Evolutionary conservation across 2,329 filamentous ascomycete genomes (phyloP), one percentile per base, ranked within the genome.

Genomic region (Incumbomyces lentus): DNA sequence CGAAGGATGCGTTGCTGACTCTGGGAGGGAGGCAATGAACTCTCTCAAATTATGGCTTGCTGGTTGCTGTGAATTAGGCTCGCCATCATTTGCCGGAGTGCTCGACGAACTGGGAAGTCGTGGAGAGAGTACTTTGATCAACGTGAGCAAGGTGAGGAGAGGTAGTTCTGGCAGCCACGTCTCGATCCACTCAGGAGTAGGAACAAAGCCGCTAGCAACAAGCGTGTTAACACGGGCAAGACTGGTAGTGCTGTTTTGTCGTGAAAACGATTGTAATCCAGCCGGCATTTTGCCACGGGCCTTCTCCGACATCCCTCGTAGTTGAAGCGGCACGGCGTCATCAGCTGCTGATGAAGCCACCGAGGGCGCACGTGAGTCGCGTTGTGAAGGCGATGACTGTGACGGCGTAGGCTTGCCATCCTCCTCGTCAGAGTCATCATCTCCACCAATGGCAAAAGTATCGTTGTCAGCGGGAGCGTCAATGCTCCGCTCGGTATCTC

Each of bases 231-330:
- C 72, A 56, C 79, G 80, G 48, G 73, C 78, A 31, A 95, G 72
- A 58, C 87, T 95, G 1, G 85, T 85, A 22, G 82, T 86, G 63
- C 88, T 93, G 60, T 92, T 95, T 60, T 95, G 88, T 14, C 90
- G 75, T 1, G 89, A 95, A 62, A 95, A 95, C 1, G 78, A 78
- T n/a, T 78, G 76, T 41, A 82, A 74, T 1, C 86, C 84, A 11
- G 85, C 87, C 22, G 90, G 92, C 80, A 94, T 87, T 65, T 98
- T 98, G 6, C 92, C 92, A 41, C 92, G 75, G 13, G 92, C 92
- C 64, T 96, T 98, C 65, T 96, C 92, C 16, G 90, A 95, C 86
- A 96, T 95, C 46, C 88, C 88, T 48, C 86, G 78, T 26, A 94
- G 64, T 61, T 95, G 89, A 16, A 81, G 74, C 12, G 87, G 88